Conservation (phyloP, 768 basidiomycete species). For the Leccinum longicurvipes region DNA sequence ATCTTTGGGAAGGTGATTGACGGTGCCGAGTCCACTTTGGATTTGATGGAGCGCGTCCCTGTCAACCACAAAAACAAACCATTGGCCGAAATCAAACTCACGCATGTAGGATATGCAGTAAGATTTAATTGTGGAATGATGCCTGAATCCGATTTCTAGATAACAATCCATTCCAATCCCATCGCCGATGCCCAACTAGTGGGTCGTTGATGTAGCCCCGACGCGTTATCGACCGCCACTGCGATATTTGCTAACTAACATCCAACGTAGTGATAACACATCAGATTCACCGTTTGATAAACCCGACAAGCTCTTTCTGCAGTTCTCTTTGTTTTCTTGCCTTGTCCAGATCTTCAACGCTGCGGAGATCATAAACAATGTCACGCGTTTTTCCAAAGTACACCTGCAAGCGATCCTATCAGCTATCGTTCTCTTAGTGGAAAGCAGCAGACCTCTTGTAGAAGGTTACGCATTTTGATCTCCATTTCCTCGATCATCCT, state of each 20-base stretch:
- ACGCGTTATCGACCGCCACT: not conserved
- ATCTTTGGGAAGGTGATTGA: conserved; percentile 99
- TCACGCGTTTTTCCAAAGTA: conserved; percentile 98
- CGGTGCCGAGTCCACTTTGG: conserved; percentile 89
- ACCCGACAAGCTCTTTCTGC: conserved; percentile 86
- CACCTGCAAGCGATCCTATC: conserved; percentile 45
- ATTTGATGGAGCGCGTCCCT: conserved; percentile 89
- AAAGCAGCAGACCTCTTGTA: conserved; percentile 65
- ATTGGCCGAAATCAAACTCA: conserved; percentile 77
- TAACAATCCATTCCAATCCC: conserved; percentile 93
- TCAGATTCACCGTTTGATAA: conserved; percentile 63
- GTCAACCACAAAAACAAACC: conserved; percentile 92
- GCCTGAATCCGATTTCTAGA: conserved; percentile 37
- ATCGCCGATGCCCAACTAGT: conserved; percentile 69
- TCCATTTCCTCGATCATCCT: conserved; percentile 98
- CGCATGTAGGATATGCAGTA: conserved; percentile 51
- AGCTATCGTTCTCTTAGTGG: conserved; percentile 3
- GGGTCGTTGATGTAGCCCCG: conserved; percentile 19
- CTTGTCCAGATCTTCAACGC: conserved; percentile 80
- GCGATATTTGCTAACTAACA: conserved; percentile 1
- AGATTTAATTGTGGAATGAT: not conserved
- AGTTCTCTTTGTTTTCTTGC: conserved; percentile 78
- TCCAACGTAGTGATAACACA: conserved; percentile 9
- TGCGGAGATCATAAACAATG: conserved; percentile 88
- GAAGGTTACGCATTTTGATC: conserved; percentile 94